A percentile compares a stretch with the other conserved stretches of the same genome.
Evolutionary conservation across 2,329 filamentous ascomycete species (phyloP).

Genomic region (Didymella glomerata): DNA sequence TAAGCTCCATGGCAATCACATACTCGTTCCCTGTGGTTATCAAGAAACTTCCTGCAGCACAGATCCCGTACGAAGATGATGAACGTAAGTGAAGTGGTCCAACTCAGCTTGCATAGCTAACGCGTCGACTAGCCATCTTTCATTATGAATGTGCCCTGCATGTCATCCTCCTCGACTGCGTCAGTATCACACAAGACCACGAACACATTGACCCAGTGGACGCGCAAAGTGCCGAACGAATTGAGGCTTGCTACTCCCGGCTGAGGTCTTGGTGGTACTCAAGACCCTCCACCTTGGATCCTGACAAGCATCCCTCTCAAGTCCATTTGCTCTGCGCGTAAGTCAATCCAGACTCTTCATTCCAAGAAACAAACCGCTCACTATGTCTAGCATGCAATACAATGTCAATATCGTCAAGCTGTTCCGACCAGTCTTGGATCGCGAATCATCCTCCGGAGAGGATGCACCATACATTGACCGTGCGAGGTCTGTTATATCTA

Average conservation of each 20-base stretch:
- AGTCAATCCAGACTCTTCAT: not conserved
- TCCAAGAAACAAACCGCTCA: conserved; percentile 17
- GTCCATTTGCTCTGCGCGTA: conserved; percentile 43
- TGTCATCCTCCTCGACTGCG: conserved; percentile 37
- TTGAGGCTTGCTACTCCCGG: conserved; percentile 34
- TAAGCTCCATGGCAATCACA: conserved; percentile 40
- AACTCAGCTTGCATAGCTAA: conserved; percentile 1
- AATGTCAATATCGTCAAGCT: conserved; percentile 38
- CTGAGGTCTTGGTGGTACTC: conserved; percentile 38
- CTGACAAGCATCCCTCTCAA: conserved; percentile 32
- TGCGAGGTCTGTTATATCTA: conserved; percentile 26
- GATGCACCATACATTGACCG: conserved; percentile 27
- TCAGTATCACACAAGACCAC: conserved; percentile 24
- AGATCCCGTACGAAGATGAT: conserved; percentile 34
- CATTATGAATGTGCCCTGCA: conserved; percentile 40
- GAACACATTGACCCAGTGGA: conserved; percentile 15
- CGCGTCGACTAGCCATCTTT: conserved; percentile 32
- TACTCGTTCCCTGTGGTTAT: conserved; percentile 37
- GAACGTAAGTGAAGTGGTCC: conserved; percentile 28
- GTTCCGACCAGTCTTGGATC: conserved; percentile 34
- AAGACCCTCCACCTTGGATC: conserved; percentile 27
- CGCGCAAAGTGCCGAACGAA: conserved; percentile 25
- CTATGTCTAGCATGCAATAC: conserved; percentile 35
- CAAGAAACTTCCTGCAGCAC: conserved; percentile 32
- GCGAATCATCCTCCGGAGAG: conserved; percentile 21